These are phyloP conservation scores for Coemansia sp. DNA, from an alignment of 192 early-diverging fungal genomes.

Conservation along the genomic window DNA sequence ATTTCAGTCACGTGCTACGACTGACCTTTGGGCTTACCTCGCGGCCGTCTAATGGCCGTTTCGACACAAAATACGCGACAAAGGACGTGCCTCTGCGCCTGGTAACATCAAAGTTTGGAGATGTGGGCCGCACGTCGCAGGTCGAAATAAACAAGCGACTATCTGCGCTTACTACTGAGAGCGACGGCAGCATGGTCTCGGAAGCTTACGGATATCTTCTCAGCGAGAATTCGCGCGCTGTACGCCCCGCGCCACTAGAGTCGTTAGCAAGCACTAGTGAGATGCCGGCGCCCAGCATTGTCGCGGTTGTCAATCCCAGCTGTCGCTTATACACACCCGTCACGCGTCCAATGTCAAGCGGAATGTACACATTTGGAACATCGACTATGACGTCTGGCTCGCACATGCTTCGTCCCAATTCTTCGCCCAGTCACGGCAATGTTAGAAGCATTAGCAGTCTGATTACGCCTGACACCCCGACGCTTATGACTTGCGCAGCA, in stretches of 20 bases:
- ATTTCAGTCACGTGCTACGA: constrained; percentile 44
- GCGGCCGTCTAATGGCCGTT: constrained; percentile 22
- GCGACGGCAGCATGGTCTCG: constrained; percentile 39
- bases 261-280: constrained; percentile 14
- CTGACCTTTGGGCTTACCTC: constrained; percentile 53
- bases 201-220: constrained; percentile 52
- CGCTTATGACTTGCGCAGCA: constrained; percentile 1
- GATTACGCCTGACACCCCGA: constrained; percentile 8
- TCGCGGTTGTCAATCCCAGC: constrained; percentile 3
- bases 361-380: background rate
- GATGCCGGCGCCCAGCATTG: constrained; percentile 32
- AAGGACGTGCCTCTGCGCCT: constrained; percentile 51
- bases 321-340: constrained; percentile 20
- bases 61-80: constrained; percentile 43
- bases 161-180: constrained; percentile 45
- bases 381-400: constrained; percentile 9
- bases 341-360: constrained; percentile 13
- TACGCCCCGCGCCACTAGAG: constrained; percentile 33
- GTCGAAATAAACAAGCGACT: constrained; percentile 50
- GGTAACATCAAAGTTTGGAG: constrained; percentile 54
- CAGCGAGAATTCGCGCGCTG: constrained; percentile 36
- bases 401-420: constrained; percentile 2
- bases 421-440: constrained; percentile 7
- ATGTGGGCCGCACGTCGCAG: constrained; percentile 50
- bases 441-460: constrained; percentile 13